phyloP scores from a whole-genome alignment of 352 stramenopile genomes.

The Paralagenidium karlingii region DNA sequence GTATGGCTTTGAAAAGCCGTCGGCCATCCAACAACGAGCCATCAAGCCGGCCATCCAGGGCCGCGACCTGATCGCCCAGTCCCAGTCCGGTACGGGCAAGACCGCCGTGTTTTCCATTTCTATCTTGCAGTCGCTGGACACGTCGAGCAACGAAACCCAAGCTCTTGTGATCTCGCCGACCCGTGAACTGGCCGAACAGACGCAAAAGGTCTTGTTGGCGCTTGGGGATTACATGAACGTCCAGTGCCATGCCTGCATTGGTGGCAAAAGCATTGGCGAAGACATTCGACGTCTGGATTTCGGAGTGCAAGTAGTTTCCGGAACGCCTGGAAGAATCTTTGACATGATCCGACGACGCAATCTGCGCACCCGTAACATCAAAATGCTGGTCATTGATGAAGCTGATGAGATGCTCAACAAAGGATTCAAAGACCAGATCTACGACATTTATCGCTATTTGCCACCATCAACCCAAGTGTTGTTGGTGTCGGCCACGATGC shows the following conservation, averaged over 20 bases:
- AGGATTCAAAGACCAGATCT: slow-evolving; percentile 98
- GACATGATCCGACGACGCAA: slow-evolving; percentile 94
- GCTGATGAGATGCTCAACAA: slow-evolving; percentile 97
- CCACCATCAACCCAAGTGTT: slow-evolving; percentile 90
- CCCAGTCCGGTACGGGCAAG: slow-evolving; percentile 90
- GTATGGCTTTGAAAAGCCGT: slow-evolving; percentile 95
- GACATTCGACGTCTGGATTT: slow-evolving; percentile 94
- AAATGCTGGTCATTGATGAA: slow-evolving; percentile 96
- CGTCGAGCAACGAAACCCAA: slow-evolving; percentile 87
- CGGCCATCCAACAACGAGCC: slow-evolving; percentile 96
- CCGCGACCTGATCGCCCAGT: slow-evolving; percentile 95
- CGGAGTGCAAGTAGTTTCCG: slow-evolving; percentile 90
- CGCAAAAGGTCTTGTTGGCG: slow-evolving; percentile 90
- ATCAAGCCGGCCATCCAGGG: slow-evolving; percentile 94
- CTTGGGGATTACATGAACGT: slow-evolving; percentile 98
- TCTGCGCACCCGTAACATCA: slow-evolving; percentile 84
- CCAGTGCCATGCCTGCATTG: slow-evolving; percentile 93
- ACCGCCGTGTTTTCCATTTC: slow-evolving; percentile 94
- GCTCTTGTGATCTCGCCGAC: slow-evolving; percentile 94
- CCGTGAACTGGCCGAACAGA: slow-evolving; percentile 95
- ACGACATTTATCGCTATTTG: slow-evolving; percentile 94
- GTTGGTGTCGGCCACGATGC: slow-evolving; percentile 92
- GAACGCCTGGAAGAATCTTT: slow-evolving; percentile 95
- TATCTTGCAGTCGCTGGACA: slow-evolving; percentile 89
- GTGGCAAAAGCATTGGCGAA: slow-evolving; percentile 89